Evolutionary conservation across 768 basidiomycete genomes (phyloP).

Genomic region (Cystobasidium tubakii): DNA sequence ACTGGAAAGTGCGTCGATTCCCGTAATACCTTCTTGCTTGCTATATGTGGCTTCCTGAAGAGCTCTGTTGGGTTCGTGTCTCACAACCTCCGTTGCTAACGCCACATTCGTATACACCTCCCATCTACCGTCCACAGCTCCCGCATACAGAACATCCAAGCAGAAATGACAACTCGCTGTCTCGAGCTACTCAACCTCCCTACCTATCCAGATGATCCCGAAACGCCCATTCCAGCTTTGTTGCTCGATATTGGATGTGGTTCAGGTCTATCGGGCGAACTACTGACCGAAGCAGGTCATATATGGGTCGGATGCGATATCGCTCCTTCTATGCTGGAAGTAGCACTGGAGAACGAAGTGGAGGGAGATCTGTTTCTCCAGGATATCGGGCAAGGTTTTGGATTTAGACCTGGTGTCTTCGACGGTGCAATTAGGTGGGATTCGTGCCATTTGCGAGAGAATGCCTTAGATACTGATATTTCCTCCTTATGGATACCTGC

Average conservation of each 20-base stretch:
- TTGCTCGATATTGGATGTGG: slow-evolving; percentile 95
- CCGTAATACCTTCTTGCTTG: no score
- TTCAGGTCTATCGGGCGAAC: slow-evolving; percentile 91
- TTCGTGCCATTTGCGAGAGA: not conserved
- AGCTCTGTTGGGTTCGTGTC: not conserved
- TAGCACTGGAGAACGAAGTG: slow-evolving; percentile 88
- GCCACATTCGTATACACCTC: not conserved
- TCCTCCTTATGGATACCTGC: not conserved
- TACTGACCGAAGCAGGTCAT: slow-evolving; percentile 88
- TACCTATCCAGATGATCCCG: slow-evolving; percentile 45
- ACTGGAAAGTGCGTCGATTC: slow-evolving; percentile 70
- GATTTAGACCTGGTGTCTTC: slow-evolving; percentile 92
- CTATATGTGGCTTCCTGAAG: no score
- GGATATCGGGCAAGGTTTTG: slow-evolving; percentile 96
- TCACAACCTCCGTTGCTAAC: not conserved
- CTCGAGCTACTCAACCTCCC: slow-evolving; percentile 82
- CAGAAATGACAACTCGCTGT: slow-evolving; percentile 94
- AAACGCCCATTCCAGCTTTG: slow-evolving; percentile 58
- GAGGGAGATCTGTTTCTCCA: slow-evolving; percentile 94
- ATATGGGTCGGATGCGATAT: slow-evolving; percentile 91
- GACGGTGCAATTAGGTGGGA: slow-evolving; percentile 91
- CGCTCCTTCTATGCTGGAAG: slow-evolving; percentile 95
- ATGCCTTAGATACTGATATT: not conserved
- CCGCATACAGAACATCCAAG: slow-evolving; percentile 92
- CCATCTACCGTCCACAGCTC: not conserved